Evolutionary conservation across 192 early-diverging fungal genomes (phyloP), one percentile per base, ranked within the genome.

Genomic region (Chytriomyces sp.): DNA sequence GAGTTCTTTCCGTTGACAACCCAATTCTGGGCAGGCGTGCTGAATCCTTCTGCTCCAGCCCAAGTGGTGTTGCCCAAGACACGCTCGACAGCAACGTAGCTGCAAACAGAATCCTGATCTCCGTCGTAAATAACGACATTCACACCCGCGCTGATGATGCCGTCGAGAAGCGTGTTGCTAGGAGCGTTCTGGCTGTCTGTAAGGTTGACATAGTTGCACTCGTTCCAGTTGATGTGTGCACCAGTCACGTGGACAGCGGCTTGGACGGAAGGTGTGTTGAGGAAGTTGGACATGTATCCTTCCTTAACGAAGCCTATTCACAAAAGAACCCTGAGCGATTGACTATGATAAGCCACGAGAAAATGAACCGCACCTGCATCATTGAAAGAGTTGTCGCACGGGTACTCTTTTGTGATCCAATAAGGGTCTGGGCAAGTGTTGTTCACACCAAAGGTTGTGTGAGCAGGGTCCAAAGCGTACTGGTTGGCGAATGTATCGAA

Each of bases 41-140:
- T 76, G 74, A 88, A 59, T 84, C 77, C 76, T 82, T 69, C 3
- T 83, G 79, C 63, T 83, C 85, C 41, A 79, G 73, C 57, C 80
- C 68, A 33, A 69, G 68, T 78, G 82, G 89, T 39, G 64, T 75
- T 22, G 73, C 85, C 85, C 64, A 91, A 82, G 86, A 86, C 85
- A 28, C 70, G 58, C 38, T 76, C 85, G 17, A 73, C 26, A 14
- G 26, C 52, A 19, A 73, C 38, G 37, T 73, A 67, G 14, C 52
- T 22, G 25, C 10, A 14, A 30, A 73, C 49, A 0, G 53, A 55
- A 33, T 73, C 72, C 12, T 7, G 8, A 2, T 14, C 53, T 5
- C 72, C 72, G 17, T 68, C 53, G 39, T 54, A 73, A 10, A 73
- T 33, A 3, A 73, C 4, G n/a, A 64, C 33, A 5, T 55, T 59